These are phyloP conservation scores for Fraxinus sp. DNA, from an alignment of 305 asterid species.

Conservation along the genomic window DNA sequence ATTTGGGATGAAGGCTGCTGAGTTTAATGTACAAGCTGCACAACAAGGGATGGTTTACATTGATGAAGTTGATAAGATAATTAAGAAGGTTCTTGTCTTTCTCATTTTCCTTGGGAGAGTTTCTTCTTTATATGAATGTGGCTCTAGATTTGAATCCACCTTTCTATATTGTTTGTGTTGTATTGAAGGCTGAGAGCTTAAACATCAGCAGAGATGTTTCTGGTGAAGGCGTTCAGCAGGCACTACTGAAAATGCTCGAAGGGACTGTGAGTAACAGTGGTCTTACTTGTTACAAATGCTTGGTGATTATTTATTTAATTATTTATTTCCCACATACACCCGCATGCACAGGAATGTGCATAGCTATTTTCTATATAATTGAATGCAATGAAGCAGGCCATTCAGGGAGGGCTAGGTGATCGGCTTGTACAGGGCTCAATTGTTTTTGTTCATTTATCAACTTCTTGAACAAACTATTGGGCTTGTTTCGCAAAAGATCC, in stretches of 20 bases:
- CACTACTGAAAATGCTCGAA: slow-evolving; percentile 84
- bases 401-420: slow-evolving; percentile 13
- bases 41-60: slow-evolving; percentile 93
- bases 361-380: background rate
- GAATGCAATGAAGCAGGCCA: slow-evolving; percentile 13
- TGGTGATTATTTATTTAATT: slow-evolving; percentile 15
- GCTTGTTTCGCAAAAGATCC: background rate
- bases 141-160: slow-evolving; percentile 13
- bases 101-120: slow-evolving; percentile 8
- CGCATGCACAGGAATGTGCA: slow-evolving; percentile 9
- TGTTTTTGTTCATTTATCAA: background rate
- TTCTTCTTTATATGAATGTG: slow-evolving; percentile 16
- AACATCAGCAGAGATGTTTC: slow-evolving; percentile 93
- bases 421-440: slow-evolving; percentile 4
- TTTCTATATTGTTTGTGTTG: slow-evolving; percentile 27
- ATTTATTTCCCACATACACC: slow-evolving; percentile 12
- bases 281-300: slow-evolving; percentile 15
- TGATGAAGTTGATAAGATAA: slow-evolving; percentile 95
- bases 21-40: slow-evolving; percentile 90
- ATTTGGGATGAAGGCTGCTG: slow-evolving; percentile 70
- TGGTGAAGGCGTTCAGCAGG: slow-evolving; percentile 97
- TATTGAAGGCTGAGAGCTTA: slow-evolving; percentile 73
- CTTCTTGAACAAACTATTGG: background rate
- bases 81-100: slow-evolving; percentile 65
- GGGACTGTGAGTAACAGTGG: slow-evolving; percentile 56